Percentiles rank a stretch among this genome's conserved stretches.
phyloP scores from a whole-genome alignment of 441 rosid genomes.

The Iberis amara region DNA sequence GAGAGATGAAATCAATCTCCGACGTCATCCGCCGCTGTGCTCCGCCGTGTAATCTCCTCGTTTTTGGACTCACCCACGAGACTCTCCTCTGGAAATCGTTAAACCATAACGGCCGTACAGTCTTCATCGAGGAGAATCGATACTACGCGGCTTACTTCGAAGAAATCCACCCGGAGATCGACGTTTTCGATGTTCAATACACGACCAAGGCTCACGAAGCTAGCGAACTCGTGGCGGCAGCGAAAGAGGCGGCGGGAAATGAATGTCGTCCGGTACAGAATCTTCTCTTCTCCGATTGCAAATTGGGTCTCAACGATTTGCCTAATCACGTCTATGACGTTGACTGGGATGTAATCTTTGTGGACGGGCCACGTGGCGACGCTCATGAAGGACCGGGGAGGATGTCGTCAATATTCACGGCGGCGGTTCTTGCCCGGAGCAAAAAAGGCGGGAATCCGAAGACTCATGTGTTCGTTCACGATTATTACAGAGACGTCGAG shows the following conservation, averaged over 20 bases:
- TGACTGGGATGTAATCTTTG: constrained; percentile 86
- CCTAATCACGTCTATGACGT: constrained; percentile 89
- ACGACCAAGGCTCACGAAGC: constrained; percentile 62
- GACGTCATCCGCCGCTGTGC: constrained; percentile 78
- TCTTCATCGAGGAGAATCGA: constrained; percentile 83
- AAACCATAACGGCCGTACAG: constrained; percentile 78
- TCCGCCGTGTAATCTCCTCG: constrained; percentile 73
- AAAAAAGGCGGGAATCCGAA: constrained; percentile 63
- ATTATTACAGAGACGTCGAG: constrained; percentile 74
- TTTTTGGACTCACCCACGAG: constrained; percentile 81
- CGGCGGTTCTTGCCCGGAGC: constrained; percentile 82
- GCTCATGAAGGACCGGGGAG: constrained; percentile 66
- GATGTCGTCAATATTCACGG: constrained; percentile 82
- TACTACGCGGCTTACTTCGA: constrained; percentile 89
- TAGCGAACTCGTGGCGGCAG: constrained; percentile 45
- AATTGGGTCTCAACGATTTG: constrained; percentile 75
- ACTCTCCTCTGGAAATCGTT: constrained; percentile 88
- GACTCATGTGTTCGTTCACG: constrained; percentile 87
- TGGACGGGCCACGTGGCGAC: constrained; percentile 86
- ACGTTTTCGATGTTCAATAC: constrained; percentile 82
- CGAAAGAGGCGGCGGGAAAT: constrained; percentile 46
- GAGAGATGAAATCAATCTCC: constrained; percentile 73
- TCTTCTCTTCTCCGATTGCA: constrained; percentile 80
- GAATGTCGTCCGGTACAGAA: constrained; percentile 93
- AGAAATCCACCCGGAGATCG: constrained; percentile 75